Evolutionary conservation across 352 stramenopile species (phyloP).

Genomic region (Phytophthora melonis): DNA sequence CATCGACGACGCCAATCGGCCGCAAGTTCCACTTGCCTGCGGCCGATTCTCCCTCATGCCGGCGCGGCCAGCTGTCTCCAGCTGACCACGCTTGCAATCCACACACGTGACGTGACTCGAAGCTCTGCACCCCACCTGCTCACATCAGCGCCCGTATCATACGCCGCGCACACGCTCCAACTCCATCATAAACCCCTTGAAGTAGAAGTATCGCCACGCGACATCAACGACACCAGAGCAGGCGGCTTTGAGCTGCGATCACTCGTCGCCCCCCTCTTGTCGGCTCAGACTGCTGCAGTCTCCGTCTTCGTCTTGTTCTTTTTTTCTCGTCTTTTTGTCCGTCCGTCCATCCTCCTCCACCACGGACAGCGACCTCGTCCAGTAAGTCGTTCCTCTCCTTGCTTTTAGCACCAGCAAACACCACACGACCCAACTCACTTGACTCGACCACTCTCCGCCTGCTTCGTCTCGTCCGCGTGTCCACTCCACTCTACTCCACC

Average conservation of each 20-base stretch:
- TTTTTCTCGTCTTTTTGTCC: constrained; percentile 45
- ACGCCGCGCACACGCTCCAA: constrained; percentile 21
- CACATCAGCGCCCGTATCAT: constrained; percentile 15
- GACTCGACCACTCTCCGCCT: constrained; percentile 20
- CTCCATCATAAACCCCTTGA: constrained; percentile 38
- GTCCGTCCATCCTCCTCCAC: constrained; percentile 14
- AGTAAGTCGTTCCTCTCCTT: constrained; percentile 21
- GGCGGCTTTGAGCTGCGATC: constrained; percentile 41
- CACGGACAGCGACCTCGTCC: constrained; percentile 14
- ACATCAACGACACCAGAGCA: constrained; percentile 18
- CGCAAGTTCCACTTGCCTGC: constrained; percentile 61
- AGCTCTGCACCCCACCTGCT: constrained; percentile 30
- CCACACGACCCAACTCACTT: constrained; percentile 27
- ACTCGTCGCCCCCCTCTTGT: constrained; percentile 35
- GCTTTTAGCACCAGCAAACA: constrained; percentile 39
- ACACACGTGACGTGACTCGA: constrained; percentile 37
- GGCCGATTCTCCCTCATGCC: constrained; percentile 34
- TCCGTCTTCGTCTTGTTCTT: constrained; percentile 40
- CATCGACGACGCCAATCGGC: constrained; percentile 39
- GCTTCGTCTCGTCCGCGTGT: constrained; percentile 20
- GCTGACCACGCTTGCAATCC: constrained; percentile 16
- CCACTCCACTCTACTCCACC: constrained; percentile 9
- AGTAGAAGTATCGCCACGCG: constrained; percentile 28
- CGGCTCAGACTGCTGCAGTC: constrained; percentile 38
- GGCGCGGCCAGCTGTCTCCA: constrained; percentile 4